Evolutionary conservation across 164 flowering plant species (phyloP), one percentile per base, ranked within the genome.

Genomic region (Stephania yunnanensis): DNA sequence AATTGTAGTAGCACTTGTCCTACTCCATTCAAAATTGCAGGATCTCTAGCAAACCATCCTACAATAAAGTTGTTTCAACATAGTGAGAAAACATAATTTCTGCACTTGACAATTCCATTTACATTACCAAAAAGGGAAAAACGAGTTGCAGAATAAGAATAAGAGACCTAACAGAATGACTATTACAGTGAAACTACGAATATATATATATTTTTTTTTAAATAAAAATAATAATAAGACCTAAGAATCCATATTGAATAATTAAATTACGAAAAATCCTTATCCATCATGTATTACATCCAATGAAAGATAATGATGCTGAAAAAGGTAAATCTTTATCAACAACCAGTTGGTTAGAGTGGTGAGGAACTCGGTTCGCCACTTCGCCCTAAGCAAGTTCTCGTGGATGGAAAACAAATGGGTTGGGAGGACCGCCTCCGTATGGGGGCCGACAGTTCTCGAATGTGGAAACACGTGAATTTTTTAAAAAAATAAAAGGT

Each of bases 11-110:
- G 82, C 31, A 88, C 85, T 36, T 75, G 85, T 15, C 99, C 99
- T 53, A 95, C 95, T 77, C 69, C 80, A 58, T 82, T 89, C 83
- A 95, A 83, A 31, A 87, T 83, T 69, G 11, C 69, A 29, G 97
- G 91, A 81, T 93, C 90, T 86, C 91, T 86, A 42, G 95, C 92
- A 90, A 95, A 93, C 99, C 97, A 95, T 78, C 99, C 98, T 92
- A 82, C 19, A 81, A 36, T 42, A 80, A 19, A 5, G 66, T 61
- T 61, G 9, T 61, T 58, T 61, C 20, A 61, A 17, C 66, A 61
- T 17, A 20, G 1, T 17, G 25, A n/a, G 7, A 61, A 61, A 6
- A 19, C 6, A 61, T 61, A n/a, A 3, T 19, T 61, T 61, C 29
- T 7, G 66, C 29, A 61, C 19, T n/a, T n/a, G 22, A 61, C 7